Conservation (phyloP, 805 yeast species). For the Metschnikowia chrysomelidarum region DNA sequence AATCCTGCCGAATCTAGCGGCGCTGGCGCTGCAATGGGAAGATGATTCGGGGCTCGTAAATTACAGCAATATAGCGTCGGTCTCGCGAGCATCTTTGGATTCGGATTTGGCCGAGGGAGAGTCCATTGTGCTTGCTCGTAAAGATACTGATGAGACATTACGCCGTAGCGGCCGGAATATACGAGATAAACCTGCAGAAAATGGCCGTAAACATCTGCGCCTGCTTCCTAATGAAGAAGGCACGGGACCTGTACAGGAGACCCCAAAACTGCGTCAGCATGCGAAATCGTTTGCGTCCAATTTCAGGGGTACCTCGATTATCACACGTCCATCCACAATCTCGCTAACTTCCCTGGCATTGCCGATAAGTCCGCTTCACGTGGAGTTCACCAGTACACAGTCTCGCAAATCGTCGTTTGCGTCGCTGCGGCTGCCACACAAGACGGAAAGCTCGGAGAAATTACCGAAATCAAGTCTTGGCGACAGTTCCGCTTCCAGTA, state of each 20-base stretch:
- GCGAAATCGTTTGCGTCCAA: constrained; percentile 14
- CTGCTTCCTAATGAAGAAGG: constrained; percentile 11
- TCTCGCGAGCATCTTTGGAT: constrained; percentile 6
- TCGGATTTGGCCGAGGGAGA: constrained; percentile 4
- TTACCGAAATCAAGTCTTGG: too few species aligned
- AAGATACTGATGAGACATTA: too few species aligned
- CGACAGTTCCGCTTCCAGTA: constrained; percentile 3
- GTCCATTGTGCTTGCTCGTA: too few species aligned
- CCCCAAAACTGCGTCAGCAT: constrained; percentile 10
- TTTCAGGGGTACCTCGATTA: constrained; percentile 11
- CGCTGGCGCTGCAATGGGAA: constrained; percentile 4
- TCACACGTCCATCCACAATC: constrained; percentile 11
- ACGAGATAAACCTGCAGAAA: not conserved
- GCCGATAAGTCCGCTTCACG: constrained; percentile 17
- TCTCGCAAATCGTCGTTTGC: constrained; percentile 40
- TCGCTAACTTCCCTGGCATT: constrained; percentile 12
- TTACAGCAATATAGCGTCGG: constrained; percentile 3
- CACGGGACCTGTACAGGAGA: constrained; percentile 2
- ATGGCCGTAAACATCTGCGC: constrained; percentile 18
- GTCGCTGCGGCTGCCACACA: constrained; percentile 25
- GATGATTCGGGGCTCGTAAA: constrained; percentile 1
- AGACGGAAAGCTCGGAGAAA: constrained; percentile 2
- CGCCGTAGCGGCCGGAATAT: too few species aligned
- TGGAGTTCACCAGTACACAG: constrained; percentile 26
- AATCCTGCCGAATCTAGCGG: too few species aligned